Base-by-base conservation (phyloP, 257 asterid species). In the Solanum phureja region DNA sequence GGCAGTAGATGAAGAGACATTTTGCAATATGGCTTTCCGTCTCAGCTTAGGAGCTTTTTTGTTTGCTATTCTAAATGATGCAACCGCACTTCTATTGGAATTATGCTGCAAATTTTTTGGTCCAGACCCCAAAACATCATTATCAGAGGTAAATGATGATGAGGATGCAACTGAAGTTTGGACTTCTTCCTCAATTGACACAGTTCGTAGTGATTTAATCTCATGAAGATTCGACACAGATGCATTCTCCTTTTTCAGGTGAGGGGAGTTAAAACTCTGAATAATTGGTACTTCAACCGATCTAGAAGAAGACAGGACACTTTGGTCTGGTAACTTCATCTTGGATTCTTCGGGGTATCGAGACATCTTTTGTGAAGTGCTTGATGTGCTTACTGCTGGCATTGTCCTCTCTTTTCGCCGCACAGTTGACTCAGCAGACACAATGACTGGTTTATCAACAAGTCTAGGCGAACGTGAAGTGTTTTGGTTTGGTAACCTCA, bases 1-100 rank as follows among this genome's bases (percentile, higher is more conserved):
- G 64, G 89, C 88, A 85, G 87, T 92, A 44, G 98, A 89, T 37
- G 97, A 88, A 88, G 96, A 81, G 79, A 87, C 88, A 31, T 87
- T 89, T 87, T 88, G 98, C 87, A 89, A 85, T 88, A 91, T 94
- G 13, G 93, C 87, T 87, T 95, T 96, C 83, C 94, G 90, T 77
- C 93, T 92, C 88, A 68, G 87, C 92, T 92, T 95, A 21, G 95
- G 93, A 23, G 93, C 91, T 44, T 92, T 86, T 89, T 91, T 94
- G 71, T 91, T 92, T 3, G 88, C 90, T 34, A 83, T 90, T 89
- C 90, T 91, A 87, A 83, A 68, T 74, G 95, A 89, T 72, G 91
- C 40, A 68, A 89, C 91, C 33, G 88, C 82, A 89, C 84, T 89
- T 89, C 90, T 88, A 83, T 58, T 84, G 34, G 88, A 86, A 86